Percentiles rank a stretch among this genome's conserved stretches.
These are phyloP conservation scores for Areca catechu DNA, from an alignment of 176 grass and related monocot genomes.

Conservation along the genomic window DNA sequence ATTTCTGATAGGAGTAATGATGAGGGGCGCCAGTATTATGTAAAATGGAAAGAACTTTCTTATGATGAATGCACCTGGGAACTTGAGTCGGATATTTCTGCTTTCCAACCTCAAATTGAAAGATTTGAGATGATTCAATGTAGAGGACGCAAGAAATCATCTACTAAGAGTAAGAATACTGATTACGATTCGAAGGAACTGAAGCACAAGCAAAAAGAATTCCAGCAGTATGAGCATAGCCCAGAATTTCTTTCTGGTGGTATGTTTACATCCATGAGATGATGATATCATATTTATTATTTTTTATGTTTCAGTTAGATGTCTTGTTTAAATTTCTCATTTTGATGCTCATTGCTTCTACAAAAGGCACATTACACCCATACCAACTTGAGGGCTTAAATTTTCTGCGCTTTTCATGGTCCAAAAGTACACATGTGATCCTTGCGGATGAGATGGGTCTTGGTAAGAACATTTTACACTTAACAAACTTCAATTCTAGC, in stretches of 20 bases:
- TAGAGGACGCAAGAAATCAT: constrained; percentile 43
- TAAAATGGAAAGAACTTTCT: constrained; percentile 98
- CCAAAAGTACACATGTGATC: constrained; percentile 73
- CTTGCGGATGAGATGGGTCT: constrained; percentile 99
- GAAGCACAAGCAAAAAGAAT: constrained; percentile 9
- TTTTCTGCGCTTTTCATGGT: constrained; percentile 90
- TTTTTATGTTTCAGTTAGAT: constrained; percentile 18
- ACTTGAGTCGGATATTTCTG: constrained; percentile 63
- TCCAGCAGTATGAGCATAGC: constrained; percentile 40
- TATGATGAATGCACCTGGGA: constrained; percentile 99
- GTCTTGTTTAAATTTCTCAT: constrained; percentile 14
- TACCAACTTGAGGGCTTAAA: constrained; percentile 97
- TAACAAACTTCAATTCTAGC: neutral
- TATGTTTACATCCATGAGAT: constrained; percentile 17
- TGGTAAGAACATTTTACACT: constrained; percentile 46
- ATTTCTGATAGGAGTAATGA: constrained; percentile 42
- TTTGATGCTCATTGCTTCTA: constrained; percentile 24
- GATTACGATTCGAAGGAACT: constrained; percentile 15
- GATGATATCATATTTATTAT: constrained; percentile 19
- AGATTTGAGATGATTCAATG: constrained; percentile 59
- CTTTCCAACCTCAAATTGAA: constrained; percentile 77
- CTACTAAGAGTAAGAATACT: constrained; percentile 40
- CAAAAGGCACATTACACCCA: constrained; percentile 70
- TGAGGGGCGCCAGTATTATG: constrained; percentile 47
- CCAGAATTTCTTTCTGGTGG: constrained; percentile 75